These are phyloP conservation scores for Cladosporium sp. DNA, from an alignment of 2,329 filamentous ascomycete species.

Conservation along the genomic window DNA sequence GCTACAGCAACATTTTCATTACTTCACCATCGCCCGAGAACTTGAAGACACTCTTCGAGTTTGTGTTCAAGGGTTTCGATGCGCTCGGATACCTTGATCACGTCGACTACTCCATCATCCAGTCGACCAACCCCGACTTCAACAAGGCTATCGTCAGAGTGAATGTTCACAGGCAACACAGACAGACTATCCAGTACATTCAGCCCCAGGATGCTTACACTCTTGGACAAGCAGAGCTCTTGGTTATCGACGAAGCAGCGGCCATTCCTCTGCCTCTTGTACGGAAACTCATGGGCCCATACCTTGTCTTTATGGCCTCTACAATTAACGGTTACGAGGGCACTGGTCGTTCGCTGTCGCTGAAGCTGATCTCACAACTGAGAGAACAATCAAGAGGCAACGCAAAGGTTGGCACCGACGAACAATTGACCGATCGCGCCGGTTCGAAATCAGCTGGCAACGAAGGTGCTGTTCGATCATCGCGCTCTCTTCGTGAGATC, in stretches of 20 bases:
- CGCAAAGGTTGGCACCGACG: conserved; percentile 54
- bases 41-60: conserved; percentile 96
- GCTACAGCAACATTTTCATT: conserved; percentile 99
- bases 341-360: conserved; percentile 87
- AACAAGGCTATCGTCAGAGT: conserved; percentile 98
- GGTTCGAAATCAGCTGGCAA: conserved; percentile 68
- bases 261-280: conserved; percentile 93
- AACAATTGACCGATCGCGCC: conserved; percentile 72
- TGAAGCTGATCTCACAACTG: conserved; percentile 96
- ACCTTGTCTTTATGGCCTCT: conserved; percentile 98
- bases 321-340: conserved; percentile 99
- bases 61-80: conserved; percentile 97
- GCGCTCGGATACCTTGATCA: conserved; percentile 92
- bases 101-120: conserved; percentile 95
- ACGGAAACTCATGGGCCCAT: conserved; percentile 90
- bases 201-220: conserved; percentile 94
- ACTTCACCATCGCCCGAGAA: conserved; percentile 97
- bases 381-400: conserved; percentile 82
- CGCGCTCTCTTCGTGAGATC: conserved; percentile 84
- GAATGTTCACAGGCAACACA: conserved; percentile 90
- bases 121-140: conserved; percentile 97
- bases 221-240: conserved; percentile 86
- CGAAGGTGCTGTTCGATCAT: conserved; percentile 61
- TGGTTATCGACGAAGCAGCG: conserved; percentile 96
- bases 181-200: conserved; percentile 98